Percentiles rank a stretch among this genome's conserved stretches.
Evolutionary conservation across 495 filamentous ascomycete genomes (phyloP).

Genomic region (Xylaria palmicola): DNA sequence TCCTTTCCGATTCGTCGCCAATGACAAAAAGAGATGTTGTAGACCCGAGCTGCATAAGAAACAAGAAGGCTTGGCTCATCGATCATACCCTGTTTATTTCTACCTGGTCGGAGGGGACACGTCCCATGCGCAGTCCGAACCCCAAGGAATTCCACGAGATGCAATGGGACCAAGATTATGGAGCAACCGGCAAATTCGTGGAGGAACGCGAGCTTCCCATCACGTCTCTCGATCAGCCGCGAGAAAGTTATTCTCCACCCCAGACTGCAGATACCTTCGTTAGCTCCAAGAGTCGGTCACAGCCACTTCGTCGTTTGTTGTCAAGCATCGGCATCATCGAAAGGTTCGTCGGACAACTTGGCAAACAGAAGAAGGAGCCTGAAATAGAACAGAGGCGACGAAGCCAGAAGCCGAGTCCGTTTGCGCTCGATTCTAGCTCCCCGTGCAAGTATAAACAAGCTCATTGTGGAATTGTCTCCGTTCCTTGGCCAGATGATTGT

Average conservation of each 20-base stretch:
- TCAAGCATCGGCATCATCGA: conserved; percentile 18
- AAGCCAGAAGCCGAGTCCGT: conserved; percentile 23
- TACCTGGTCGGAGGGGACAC: conserved; percentile 26
- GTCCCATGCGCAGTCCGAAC: conserved; percentile 27
- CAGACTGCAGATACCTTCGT: conserved; percentile 19
- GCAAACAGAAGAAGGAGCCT: conserved; percentile 9
- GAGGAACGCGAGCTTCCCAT: conserved; percentile 26
- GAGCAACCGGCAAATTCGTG: conserved; percentile 22
- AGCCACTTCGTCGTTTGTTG: conserved; percentile 20
- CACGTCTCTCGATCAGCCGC: conserved; percentile 18
- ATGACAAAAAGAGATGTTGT: conserved; percentile 14
- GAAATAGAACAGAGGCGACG: conserved; percentile 21
- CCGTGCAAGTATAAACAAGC: conserved; percentile 17
- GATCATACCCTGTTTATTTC: conserved; percentile 34
- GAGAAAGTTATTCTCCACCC: conserved; percentile 17
- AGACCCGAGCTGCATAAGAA: conserved; percentile 29
- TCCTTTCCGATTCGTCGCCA: conserved; percentile 29
- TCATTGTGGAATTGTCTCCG: background rate
- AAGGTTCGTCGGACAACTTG: conserved; percentile 15
- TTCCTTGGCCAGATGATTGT: conserved; percentile 23
- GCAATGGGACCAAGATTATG: conserved; percentile 30
- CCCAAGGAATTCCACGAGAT: conserved; percentile 32
- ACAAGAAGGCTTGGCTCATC: conserved; percentile 33
- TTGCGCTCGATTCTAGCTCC: conserved; percentile 20
- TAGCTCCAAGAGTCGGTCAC: conserved; percentile 5